These are phyloP conservation scores for Schwanniomyces polymorphus DNA, from an alignment of 805 yeast species.

Conservation along the genomic window DNA sequence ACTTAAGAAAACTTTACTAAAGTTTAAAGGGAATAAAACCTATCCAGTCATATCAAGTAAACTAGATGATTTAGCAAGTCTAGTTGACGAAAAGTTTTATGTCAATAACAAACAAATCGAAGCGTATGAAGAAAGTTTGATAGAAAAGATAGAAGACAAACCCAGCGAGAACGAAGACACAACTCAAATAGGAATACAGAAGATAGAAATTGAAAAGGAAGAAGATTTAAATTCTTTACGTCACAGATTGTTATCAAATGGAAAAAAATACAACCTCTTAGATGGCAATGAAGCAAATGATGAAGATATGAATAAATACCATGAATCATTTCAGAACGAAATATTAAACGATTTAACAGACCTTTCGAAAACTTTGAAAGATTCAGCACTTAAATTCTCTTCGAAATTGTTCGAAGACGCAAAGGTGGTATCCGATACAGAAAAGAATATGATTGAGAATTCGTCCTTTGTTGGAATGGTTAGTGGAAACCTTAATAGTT, in stretches of 20 bases:
- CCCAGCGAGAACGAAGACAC: not conserved
- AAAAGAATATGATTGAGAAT: constrained; percentile 33
- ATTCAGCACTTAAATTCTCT: constrained; percentile 46
- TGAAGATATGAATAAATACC: constrained; percentile 28
- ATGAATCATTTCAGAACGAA: constrained; percentile 48
- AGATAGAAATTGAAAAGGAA: constrained; percentile 6
- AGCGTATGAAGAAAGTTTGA: not conserved
- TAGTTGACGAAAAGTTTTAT: constrained; percentile 20
- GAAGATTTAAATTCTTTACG: constrained; percentile 22
- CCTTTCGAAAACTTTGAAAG: constrained; percentile 48
- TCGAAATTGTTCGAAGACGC: constrained; percentile 35
- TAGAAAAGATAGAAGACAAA: not conserved
- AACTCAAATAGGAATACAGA: not conserved
- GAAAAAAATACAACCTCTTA: constrained; percentile 9
- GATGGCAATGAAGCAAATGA: constrained; percentile 1
- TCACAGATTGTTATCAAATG: constrained; percentile 23
- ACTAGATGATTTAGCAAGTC: constrained; percentile 15
- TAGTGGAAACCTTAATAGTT: constrained; percentile 36
- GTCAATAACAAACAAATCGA: constrained; percentile 16
- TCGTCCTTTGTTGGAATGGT: constrained; percentile 28
- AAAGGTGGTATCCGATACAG: constrained; percentile 29
- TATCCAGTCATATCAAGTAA: constrained; percentile 8
- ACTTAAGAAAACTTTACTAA: constrained; percentile 4
- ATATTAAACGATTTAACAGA: constrained; percentile 48
- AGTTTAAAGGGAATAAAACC: constrained; percentile 11